Evolutionary conservation across 1,139 yeast genomes (phyloP), one percentile per base, ranked within the genome.

Genomic region (Taiozyma onychis): DNA sequence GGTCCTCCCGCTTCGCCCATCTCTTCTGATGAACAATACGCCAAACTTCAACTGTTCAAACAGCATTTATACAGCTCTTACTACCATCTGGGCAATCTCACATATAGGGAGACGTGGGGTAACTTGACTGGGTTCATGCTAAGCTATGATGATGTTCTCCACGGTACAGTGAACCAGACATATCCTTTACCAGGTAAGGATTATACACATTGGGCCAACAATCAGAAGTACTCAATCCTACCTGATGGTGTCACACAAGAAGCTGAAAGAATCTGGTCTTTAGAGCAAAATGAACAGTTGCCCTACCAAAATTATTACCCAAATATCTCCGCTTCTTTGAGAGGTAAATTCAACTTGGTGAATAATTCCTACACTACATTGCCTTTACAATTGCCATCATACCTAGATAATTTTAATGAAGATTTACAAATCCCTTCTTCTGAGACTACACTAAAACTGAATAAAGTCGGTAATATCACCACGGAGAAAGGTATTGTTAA

Each of bases 121-220:
- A 85, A 87, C 59, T 65, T 88, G 11, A 86, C 95, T 0, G 96
- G 96, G 9, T 78, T 84, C 54, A 74, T 72, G 61, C 67, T 82
- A 51, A 81, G 85, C 46, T 87, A 84, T 58, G 67, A 71, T 10
- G 93, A 86, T 63, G 74, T 72, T 35, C 18, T 74, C 4, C 60
- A 68, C 6, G 77, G 77, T 11, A 70, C 72, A 41, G 66, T 62
- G 0, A 69, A 69, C 51, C 73, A 76, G 49, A 72, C 81, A 0
- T 85, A 85, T 79, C 90, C 90, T 1, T 63, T 83, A 28, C 81
- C 75, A 30, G 67, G 70, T 35, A 65, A 71, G 34, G 66, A 70
- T 9, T 70, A 73, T 43, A 59, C 67, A 22, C 76, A 80, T 5
- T 85, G 86, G 80, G 46, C 47, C n/a, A 83, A 80, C 54, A 69